Base-by-base conservation (phyloP, 345 rosid species). In the Eucalyptus regnans region DNA sequence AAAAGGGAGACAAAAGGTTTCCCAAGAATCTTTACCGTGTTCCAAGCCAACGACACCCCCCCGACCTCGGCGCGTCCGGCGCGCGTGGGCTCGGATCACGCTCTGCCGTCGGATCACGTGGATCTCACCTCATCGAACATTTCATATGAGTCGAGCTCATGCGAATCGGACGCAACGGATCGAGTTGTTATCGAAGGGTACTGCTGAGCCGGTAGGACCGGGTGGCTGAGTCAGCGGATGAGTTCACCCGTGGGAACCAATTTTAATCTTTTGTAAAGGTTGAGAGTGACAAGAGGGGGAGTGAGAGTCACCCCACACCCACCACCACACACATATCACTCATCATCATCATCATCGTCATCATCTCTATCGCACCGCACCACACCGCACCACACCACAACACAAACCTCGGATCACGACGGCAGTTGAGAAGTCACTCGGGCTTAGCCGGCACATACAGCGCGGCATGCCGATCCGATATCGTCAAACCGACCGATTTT, bases 211-310 rank as follows among this genome's bases (percentile, higher is more conserved):
- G 8, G 48, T 22, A 5, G 27, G 46, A 9, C 46, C 15, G 0
- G 7, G 15, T 10, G 83, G 83, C 27, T 41, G 83, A 76, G 83
- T 37, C 83, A 41, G 83, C 46, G 1, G 27, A 5, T 44, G 83
- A 41, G 84, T 41, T 76, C 48, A 11, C 84, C 48, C 48, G 27
- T 22, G 84, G 48, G 48, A 18, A 9, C 84, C 27, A 18, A 33
- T 41, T 66, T n/a, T n/a, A 41, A n/a, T 49, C 50, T 84, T 80
- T 90, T 87, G 89, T 89, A 93, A 94, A 92, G 97, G 91, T 93
- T 91, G 98, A 95, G 92, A 93, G 91, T 27, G 96, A 96, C 93
- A 41, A 3, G 81, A 81, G 22, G 9, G 3, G 62, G 62, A 33
- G 31, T 79, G 90, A 90, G 87, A 87, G 90, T 87, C 89, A 88